Percentiles rank a stretch among this genome's conserved stretches.
phyloP scores from a whole-genome alignment of 257 asterid species.

The Capsicum rhomboideum region DNA sequence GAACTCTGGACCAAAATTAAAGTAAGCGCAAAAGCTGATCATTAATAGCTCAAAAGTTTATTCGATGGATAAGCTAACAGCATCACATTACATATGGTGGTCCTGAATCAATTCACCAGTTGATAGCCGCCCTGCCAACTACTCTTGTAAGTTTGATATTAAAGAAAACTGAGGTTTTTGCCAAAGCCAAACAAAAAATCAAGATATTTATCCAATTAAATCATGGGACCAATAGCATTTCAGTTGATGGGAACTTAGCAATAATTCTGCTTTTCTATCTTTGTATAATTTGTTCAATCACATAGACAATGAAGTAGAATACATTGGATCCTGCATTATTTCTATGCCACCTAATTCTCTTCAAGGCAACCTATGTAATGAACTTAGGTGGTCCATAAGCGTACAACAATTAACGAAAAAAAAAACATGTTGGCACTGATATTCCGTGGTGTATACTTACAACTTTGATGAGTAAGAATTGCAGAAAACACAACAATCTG shows the following conservation, averaged over 20 bases:
- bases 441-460: neutral
- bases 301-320: neutral
- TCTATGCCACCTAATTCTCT: constrained; percentile 3
- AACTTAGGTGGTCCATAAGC: constrained; percentile 22
- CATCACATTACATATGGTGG: neutral
- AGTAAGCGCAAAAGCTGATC: neutral
- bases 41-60: neutral
- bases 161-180: neutral
- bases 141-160: neutral
- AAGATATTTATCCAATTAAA: neutral
- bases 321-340: neutral
- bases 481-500: constrained; percentile 34
- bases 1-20: neutral
- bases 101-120: neutral
- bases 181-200: neutral
- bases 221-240: neutral
- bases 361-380: constrained; percentile 2
- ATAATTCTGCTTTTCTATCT: neutral
- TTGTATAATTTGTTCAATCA: neutral
- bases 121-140: neutral
- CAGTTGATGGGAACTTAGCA: neutral
- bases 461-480: constrained; percentile 15
- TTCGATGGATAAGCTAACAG: neutral
- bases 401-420: neutral
- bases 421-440: neutral